A percentile compares a stretch with the other conserved stretches of the same genome.
Conservation (phyloP, 1,284 basidiomycete genomes). For the Lignosus rhinocerotis region DNA sequence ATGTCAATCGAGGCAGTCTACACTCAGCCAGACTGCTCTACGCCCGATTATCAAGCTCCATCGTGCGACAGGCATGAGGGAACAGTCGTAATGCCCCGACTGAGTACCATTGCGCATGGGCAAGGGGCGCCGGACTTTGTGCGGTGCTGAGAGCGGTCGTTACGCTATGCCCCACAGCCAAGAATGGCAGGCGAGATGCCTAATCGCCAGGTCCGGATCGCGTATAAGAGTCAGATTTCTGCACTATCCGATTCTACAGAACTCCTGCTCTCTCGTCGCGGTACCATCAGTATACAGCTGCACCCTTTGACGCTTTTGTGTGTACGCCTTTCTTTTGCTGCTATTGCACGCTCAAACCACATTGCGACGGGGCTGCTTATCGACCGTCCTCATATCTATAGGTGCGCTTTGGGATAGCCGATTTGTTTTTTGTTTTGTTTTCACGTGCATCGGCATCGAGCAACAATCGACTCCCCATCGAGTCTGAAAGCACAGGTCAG, state of each 20-base stretch:
- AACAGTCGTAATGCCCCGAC: constrained; percentile 7
- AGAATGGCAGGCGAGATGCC: constrained; percentile 13
- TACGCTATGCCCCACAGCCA: constrained; percentile 11
- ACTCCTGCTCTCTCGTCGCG: background rate
- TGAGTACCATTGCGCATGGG: constrained; percentile 9
- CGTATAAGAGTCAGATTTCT: constrained; percentile 20
- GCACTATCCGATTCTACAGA: constrained; percentile 14
- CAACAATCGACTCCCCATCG: constrained; percentile 14
- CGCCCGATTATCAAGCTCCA: background rate
- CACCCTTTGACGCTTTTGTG: constrained; percentile 1
- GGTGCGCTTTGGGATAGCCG: constrained; percentile 8
- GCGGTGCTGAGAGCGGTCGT: constrained; percentile 13
- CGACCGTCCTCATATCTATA: constrained; percentile 8
- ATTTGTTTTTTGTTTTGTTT: constrained; percentile 6
- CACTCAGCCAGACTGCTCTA: constrained; percentile 16
- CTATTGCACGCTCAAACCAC: background rate
- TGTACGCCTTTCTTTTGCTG: background rate
- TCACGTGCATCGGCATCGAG: constrained; percentile 23
- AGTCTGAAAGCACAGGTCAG: constrained; percentile 16
- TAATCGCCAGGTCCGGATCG: constrained; percentile 19
- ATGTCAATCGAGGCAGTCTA: constrained; percentile 9
- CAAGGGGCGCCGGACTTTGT: constrained; percentile 17
- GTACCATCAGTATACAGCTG: constrained; percentile 1
- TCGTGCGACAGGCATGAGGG: constrained; percentile 10
- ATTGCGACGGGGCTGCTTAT: constrained; percentile 13